Evolutionary conservation across 257 asterid species (phyloP), one percentile per base, ranked within the genome.

Genomic region (Verbascum thapsus): DNA sequence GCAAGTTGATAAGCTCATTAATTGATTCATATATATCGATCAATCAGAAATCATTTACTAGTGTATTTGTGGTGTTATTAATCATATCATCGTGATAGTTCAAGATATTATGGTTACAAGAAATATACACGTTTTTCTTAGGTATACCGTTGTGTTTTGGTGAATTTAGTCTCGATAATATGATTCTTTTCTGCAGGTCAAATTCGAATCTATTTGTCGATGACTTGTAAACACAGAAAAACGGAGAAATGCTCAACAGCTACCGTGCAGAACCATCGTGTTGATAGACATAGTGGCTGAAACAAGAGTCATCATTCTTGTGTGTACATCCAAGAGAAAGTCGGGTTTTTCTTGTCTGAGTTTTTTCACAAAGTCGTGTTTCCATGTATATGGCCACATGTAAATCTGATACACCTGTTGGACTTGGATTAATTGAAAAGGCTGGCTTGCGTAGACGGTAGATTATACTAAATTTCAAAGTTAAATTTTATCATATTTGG

Each of bases 341-440:
- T 52, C 4, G 68, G 68, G 45, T 59, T 58, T 42, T 22, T n/a
- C 2, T 17, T 6, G 58, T 34, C 47, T 3, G 41, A 34, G 32
- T 43, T 34, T 37, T 22, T 53, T 40, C 30, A 6, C 58, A 18
- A 22, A 37, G 52, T 17, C 53, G 12, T 10, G 3, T 40, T 40
- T 49, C 53, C 38, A 2, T 65, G 77, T 61, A 57, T 6, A 72
- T 52, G 70, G 53, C 68, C 63, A 60, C 72, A 37, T 70, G 74
- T 73, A 70, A 69, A 77, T 69, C 70, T 63, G 58, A 63, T 42
- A 60, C 49, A 26, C 34, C 22, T 26, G 8, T 50, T 61, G 66
- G 81, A n/a, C n/a, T 56, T 66, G 37, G 58, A 37, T 56, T 61
- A 48, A 11, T 22, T 39, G 18, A 61, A n/a, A 58, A 37, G 34